phyloP scores from a whole-genome alignment of 2,329 filamentous ascomycete genomes.

The Cordyceps farinosa region DNA sequence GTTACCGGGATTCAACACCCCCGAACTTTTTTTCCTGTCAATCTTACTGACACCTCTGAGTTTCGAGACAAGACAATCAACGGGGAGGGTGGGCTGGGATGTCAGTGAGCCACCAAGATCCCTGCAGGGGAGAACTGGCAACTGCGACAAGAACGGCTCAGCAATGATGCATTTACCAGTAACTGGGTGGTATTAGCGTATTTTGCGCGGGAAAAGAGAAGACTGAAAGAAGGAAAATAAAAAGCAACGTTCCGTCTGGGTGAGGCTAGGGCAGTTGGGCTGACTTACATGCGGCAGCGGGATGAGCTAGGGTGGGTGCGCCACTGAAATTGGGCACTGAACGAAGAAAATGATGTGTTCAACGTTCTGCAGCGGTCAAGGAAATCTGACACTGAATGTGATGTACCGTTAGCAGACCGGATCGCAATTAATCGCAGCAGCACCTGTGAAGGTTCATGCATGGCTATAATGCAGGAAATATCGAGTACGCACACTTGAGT shows the following conservation, averaged over 20 bases:
- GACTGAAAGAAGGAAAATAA: constrained; percentile 14
- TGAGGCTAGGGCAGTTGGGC: neutral
- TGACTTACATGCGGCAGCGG: constrained; percentile 5
- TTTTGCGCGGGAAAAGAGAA: constrained; percentile 14
- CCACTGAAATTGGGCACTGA: neutral
- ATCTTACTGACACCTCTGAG: neutral
- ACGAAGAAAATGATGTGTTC: neutral
- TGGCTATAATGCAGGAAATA: neutral
- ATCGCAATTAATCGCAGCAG: neutral
- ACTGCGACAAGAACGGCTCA: constrained; percentile 13
- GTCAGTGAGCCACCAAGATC: constrained; percentile 17
- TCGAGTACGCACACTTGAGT: constrained; percentile 7
- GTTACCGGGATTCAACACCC: neutral
- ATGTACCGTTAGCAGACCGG: neutral
- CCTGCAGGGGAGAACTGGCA: constrained; percentile 22
- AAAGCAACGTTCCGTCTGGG: neutral
- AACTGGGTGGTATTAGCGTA: neutral
- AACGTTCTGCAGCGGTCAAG: neutral
- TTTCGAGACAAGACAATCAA: constrained; percentile 18
- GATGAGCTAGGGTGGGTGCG: neutral
- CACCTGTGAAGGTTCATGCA: neutral
- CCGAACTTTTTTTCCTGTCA: neutral
- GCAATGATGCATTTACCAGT: constrained; percentile 12
- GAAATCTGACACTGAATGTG: neutral
- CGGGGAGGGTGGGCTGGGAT: neutral